Percentiles rank a stretch among this genome's conserved stretches.
phyloP scores from a whole-genome alignment of 495 filamentous ascomycete species.

The Cercophora samala region DNA sequence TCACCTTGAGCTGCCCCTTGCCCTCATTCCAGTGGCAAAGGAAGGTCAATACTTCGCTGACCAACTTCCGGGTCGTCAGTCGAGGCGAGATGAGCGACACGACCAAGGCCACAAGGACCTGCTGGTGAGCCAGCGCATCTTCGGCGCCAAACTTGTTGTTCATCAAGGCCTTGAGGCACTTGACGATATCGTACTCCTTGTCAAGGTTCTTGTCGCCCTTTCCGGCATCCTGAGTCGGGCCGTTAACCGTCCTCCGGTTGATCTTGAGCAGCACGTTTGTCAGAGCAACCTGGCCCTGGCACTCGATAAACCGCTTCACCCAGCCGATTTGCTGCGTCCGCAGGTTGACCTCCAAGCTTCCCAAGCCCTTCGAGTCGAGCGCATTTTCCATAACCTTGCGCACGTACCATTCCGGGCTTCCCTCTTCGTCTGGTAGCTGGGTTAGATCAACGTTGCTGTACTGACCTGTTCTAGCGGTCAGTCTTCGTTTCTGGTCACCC shows the following conservation, averaged over 20 bases:
- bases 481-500: constrained; percentile 83
- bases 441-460: constrained; percentile 57
- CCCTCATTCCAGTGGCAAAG: constrained; percentile 91
- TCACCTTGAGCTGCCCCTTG: constrained; percentile 90
- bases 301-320: constrained; percentile 95
- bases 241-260: constrained; percentile 77
- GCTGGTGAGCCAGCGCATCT: constrained; percentile 87
- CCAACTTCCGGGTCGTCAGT: constrained; percentile 87
- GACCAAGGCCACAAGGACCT: constrained; percentile 82
- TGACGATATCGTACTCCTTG: constrained; percentile 94
- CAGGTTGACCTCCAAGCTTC: constrained; percentile 87
- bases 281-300: constrained; percentile 93
- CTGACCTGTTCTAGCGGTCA: constrained; percentile 64
- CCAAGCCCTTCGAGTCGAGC: constrained; percentile 85
- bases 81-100: constrained; percentile 85
- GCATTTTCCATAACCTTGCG: constrained; percentile 94
- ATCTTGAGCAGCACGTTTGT: constrained; percentile 92
- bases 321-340: constrained; percentile 96
- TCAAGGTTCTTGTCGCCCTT: constrained; percentile 86
- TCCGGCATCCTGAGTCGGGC: constrained; percentile 62
- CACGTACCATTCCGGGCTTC: constrained; percentile 97
- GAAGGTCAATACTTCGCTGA: constrained; percentile 95
- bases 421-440: constrained; percentile 82
- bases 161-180: constrained; percentile 94
- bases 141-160: constrained; percentile 99